Percentiles rank a stretch among this genome's conserved stretches.
phyloP scores from a whole-genome alignment of 2,329 filamentous ascomycete species.

The Penicillium sp. region DNA sequence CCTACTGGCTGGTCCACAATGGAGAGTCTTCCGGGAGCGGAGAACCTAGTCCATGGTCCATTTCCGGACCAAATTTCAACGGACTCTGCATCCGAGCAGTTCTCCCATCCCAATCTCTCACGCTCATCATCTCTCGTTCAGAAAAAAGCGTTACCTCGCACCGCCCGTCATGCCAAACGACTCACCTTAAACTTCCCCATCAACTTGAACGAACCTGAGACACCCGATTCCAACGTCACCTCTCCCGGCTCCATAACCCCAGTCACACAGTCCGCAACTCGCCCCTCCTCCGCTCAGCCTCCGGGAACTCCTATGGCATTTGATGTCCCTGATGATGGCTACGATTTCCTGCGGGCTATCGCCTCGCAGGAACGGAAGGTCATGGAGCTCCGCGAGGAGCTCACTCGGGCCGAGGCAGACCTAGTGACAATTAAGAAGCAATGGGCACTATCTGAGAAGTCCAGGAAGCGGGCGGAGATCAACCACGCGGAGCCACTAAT shows the following conservation, averaged over 20 bases:
- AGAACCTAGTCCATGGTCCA: constrained; percentile 24
- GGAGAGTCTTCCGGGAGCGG: constrained; percentile 34
- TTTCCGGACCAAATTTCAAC: constrained; percentile 28
- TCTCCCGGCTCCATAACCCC: constrained; percentile 37
- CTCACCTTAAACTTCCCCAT: constrained; percentile 50
- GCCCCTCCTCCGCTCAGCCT: constrained; percentile 31
- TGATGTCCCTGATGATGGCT: constrained; percentile 50
- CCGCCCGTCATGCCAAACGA: constrained; percentile 44
- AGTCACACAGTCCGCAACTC: constrained; percentile 31
- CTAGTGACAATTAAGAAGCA: constrained; percentile 75
- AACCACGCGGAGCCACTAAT: constrained; percentile 60
- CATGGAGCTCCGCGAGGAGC: constrained; percentile 84
- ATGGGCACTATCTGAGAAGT: constrained; percentile 74
- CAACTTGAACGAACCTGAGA: constrained; percentile 26
- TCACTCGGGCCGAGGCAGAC: constrained; percentile 77
- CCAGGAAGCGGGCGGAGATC: constrained; percentile 69
- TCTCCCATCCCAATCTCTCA: not conserved
- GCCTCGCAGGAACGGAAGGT: constrained; percentile 89
- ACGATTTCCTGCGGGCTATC: constrained; percentile 79
- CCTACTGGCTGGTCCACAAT: constrained; percentile 32
- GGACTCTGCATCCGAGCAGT: constrained; percentile 17
- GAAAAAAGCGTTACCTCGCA: constrained; percentile 33
- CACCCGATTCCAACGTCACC: constrained; percentile 22
- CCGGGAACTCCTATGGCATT: constrained; percentile 27
- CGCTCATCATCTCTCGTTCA: constrained; percentile 17